Evolutionary conservation across 2,329 filamentous ascomycete species (phyloP), one percentile per base, ranked within the genome.

Genomic region (Colletotrichum theobromicola): DNA sequence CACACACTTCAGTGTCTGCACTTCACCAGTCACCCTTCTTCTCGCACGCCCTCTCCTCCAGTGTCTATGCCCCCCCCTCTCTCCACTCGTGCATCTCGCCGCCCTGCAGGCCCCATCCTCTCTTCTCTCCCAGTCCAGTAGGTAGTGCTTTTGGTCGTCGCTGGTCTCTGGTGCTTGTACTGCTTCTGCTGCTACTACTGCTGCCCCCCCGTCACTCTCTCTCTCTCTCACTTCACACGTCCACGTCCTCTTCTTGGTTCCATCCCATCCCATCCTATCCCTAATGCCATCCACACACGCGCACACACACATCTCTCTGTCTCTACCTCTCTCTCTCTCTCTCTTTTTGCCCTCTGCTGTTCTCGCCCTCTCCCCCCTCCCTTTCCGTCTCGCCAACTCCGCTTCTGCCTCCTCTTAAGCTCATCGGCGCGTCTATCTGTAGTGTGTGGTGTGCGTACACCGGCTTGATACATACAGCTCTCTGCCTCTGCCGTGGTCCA

Each of bases 91-190:
- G 72, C 62, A 74, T 74, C 72, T 74, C 55, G 72, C 71, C 67
- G 67, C 67, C 71, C 71, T 74, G 71, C 67, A 74, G 72, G 68
- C 74, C 71, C 74, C 62, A 74, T 76, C 74, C 74, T 74, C 71
- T 76, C 74, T 70, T 74, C 61, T 70, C 74, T 74, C 74, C 53
- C 68, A 42, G 65, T 70, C 70, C n/a, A 46, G 42, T n/a, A n/a
- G n/a, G n/a, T n/a, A n/a, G n/a, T 60, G 57, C 26, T 60, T 37
- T 16, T 42, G 37, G 66, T 63, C 30, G 18, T 35, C 57, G 57
- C 62, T 46, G 68, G n/a, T 71, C 37, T 58, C 55, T 26, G 10
- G 28, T 34, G 55, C 55, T 30, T 58, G 16, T 60, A 26, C 53
- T 57, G 55, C 55, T 58, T 16, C 24, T 58, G 55, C 28, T 58